Percentiles rank a stretch among this genome's conserved stretches.
phyloP scores from a whole-genome alignment of 306 rosid genomes.

The Acacia melanoxylon region DNA sequence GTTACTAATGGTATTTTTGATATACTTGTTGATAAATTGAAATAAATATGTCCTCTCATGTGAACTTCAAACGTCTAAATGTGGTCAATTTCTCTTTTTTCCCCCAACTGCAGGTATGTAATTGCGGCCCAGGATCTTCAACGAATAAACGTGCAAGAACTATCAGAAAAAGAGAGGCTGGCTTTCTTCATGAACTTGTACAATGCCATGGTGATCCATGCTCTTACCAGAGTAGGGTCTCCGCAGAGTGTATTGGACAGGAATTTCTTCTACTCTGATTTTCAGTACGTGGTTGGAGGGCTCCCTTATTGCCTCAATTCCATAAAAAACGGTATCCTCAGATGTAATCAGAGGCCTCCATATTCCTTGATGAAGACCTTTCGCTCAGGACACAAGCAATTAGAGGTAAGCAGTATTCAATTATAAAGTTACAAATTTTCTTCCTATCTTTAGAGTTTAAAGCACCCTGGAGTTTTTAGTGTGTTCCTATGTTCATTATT shows the following conservation, averaged over 20 bases:
- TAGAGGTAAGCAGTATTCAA: conserved; percentile 56
- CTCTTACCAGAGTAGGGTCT: conserved; percentile 61
- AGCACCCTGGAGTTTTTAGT: not conserved
- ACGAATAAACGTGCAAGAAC: conserved; percentile 63
- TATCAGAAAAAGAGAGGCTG: conserved; percentile 67
- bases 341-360: conserved; percentile 82
- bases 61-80: not conserved
- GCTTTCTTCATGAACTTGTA: conserved; percentile 88
- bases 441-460: not conserved
- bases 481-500: not conserved
- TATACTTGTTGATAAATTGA: not conserved
- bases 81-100: conserved; percentile 8
- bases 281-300: conserved; percentile 84
- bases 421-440: not conserved
- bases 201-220: conserved; percentile 97
- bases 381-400: conserved; percentile 61
- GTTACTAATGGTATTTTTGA: not conserved
- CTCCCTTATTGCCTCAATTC: conserved; percentile 61
- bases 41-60: not conserved
- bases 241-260: conserved; percentile 79
- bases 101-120: conserved; percentile 58
- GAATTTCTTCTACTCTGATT: conserved; percentile 74
- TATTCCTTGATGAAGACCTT: conserved; percentile 74
- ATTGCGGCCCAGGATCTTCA: conserved; percentile 76
- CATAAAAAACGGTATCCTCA: conserved; percentile 79